Conservation (phyloP, 2,329 filamentous ascomycete genomes). For the Ampelomyces quisqualis region DNA sequence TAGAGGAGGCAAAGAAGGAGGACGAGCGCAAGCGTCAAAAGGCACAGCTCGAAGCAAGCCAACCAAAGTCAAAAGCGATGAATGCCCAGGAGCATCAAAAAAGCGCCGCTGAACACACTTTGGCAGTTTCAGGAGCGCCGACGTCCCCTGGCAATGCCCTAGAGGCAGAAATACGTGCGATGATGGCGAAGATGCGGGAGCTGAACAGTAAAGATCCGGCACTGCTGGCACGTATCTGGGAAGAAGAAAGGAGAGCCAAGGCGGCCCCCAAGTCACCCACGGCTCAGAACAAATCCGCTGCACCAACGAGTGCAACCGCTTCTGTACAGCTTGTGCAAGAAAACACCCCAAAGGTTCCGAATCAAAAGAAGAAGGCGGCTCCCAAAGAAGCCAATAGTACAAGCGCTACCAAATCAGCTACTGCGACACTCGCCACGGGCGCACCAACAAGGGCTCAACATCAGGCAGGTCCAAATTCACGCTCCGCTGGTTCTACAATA, state of each 20-base stretch:
- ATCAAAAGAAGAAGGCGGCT: slow-evolving; percentile 24
- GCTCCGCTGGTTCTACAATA: slow-evolving; percentile 40
- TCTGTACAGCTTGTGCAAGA: slow-evolving; percentile 12
- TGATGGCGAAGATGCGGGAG: slow-evolving; percentile 61
- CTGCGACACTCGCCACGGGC: slow-evolving; percentile 6
- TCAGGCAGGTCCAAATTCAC: slow-evolving; percentile 8
- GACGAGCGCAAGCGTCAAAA: slow-evolving; percentile 25
- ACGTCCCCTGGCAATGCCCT: slow-evolving; percentile 38
- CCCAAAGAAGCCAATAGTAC: slow-evolving; percentile 15
- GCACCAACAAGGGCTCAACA: too few species aligned
- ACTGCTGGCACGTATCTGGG: slow-evolving; percentile 58
- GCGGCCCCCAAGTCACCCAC: slow-evolving; percentile 26
- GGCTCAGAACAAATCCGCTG: slow-evolving; percentile 23
- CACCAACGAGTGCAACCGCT: slow-evolving; percentile 15
- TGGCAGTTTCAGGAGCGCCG: slow-evolving; percentile 1
- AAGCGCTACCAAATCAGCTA: slow-evolving; percentile 6
- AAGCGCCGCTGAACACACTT: slow-evolving; percentile 6
- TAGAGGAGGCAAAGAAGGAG: slow-evolving; percentile 31
- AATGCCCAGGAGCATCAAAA: slow-evolving; percentile 29
- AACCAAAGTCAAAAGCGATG: slow-evolving; percentile 22
- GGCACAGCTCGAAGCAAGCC: slow-evolving; percentile 14
- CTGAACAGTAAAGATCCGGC: slow-evolving; percentile 57
- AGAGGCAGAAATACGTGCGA: slow-evolving; percentile 54
- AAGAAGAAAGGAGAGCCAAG: slow-evolving; percentile 52
- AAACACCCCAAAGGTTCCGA: slow-evolving; percentile 17